Evolutionary conservation across 2,329 filamentous ascomycete species (phyloP).

Genomic region (Waltergamsia citrina): DNA sequence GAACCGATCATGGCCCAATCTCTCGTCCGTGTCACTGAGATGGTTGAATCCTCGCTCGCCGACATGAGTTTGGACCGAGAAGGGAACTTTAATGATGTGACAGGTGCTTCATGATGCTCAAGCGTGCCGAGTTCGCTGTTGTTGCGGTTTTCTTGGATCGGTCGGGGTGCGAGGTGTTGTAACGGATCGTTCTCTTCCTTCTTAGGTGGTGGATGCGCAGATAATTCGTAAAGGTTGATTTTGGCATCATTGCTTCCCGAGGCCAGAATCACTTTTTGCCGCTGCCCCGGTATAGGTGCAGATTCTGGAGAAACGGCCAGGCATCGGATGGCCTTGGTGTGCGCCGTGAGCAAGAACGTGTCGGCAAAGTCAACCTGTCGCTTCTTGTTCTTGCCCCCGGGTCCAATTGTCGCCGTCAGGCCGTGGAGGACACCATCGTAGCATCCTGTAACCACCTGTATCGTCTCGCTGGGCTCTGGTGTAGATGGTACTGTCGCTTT

Average conservation of each 20-base stretch:
- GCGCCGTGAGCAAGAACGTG: slow-evolving; percentile 92
- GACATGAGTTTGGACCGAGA: slow-evolving; percentile 80
- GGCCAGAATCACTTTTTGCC: slow-evolving; percentile 80
- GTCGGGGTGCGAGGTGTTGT: slow-evolving; percentile 59
- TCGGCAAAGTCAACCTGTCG: slow-evolving; percentile 63
- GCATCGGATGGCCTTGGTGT: slow-evolving; percentile 81
- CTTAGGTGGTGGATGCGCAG: slow-evolving; percentile 54
- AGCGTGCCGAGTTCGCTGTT: slow-evolving; percentile 85
- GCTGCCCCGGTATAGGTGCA: slow-evolving; percentile 46
- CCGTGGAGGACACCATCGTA: slow-evolving; percentile 93
- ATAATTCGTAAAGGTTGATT: slow-evolving; percentile 90
- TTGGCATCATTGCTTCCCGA: slow-evolving; percentile 89
- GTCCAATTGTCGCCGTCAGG: slow-evolving; percentile 61
- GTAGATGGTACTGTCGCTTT: slow-evolving; percentile 3
- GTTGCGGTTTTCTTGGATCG: slow-evolving; percentile 73
- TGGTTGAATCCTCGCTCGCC: slow-evolving; percentile 83
- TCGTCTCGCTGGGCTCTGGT: slow-evolving; percentile 34
- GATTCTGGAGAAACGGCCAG: slow-evolving; percentile 76
- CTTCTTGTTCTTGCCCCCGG: slow-evolving; percentile 16
- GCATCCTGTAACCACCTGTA: slow-evolving; percentile 87
- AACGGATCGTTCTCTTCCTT: slow-evolving; percentile 45
- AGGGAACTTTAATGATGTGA: slow-evolving; percentile 75
- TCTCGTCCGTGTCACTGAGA: slow-evolving; percentile 76
- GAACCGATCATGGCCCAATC: slow-evolving; percentile 84
- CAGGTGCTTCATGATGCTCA: slow-evolving; percentile 74